Base-by-base conservation (phyloP, 345 rosid genomes). In the Eucalyptus sp. region DNA sequence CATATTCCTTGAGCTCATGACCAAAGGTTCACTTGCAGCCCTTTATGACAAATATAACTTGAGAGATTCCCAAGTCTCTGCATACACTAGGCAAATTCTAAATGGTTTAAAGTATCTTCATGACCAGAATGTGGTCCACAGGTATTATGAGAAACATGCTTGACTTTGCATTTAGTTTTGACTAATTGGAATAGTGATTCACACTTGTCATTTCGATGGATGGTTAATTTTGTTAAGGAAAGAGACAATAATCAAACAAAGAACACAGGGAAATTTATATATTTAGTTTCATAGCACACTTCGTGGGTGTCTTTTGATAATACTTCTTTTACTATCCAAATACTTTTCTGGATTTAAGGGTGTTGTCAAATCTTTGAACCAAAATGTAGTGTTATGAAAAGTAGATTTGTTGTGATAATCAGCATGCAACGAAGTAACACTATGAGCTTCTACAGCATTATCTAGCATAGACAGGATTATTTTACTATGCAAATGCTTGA, bases 61-160 rank as follows among this genome's bases (percentile, higher is more conserved):
- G 41, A 87, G 29, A 86, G 95, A 96, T 91, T 95, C 97, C 76
- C 95, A 92, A 86, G 98, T 94, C 89, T 95, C 95, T 83, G 68
- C 88, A 27, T 97, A 96, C 90, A 96, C 99, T 12, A 95, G 96
- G 89, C 98, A 97, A 88, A 97, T 97, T 91, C 92, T 96, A 89
- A 91, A 58, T 86, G 98, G 99, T 76, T 89, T 97, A 92, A 94
- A 93, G 90, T 97, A 96, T 92, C 98, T 97, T 90, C 98, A 97
- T 80, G 95, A 95, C 62, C 92, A 87, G 89, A 87, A 93, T 88
- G 96, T 96, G 88, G 90, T 96, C 89, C 99, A 96, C 51, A 87
- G 88, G 88, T 87, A 37, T 46, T 8, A 17, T 29, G 13, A 29
- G 50, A 31, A 31, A 52, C 58, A 33, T 31, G 43, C 41, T 86